Evolutionary conservation across 2,329 filamentous ascomycete species (phyloP), one percentile per base, ranked within the genome.

Genomic region (Thielaviopsis populi): DNA sequence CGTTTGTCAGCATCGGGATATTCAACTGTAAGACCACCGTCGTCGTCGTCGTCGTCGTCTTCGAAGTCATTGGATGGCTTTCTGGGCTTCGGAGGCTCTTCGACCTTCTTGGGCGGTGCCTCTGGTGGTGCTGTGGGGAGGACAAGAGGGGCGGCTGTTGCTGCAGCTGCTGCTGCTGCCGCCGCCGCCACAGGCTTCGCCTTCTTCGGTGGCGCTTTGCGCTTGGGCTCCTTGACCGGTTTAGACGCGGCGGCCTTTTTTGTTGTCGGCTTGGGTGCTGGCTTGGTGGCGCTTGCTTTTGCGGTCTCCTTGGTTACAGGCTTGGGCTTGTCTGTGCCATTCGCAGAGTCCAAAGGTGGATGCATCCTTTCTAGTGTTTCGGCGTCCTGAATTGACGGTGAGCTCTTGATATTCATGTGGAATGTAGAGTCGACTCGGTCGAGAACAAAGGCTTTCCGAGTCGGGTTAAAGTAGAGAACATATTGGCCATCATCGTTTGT

Each of bases 351-450:
- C 43, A 94, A 78, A 66, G 89, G 88, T 10, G 83, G 78, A 70
- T 89, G 85, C 70, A 86, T 80, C 60, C 83, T 80, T 59, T 82
- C 79, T 48, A 95, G 77, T 37, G 82, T 80, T 62, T 79, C 74
- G 68, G 89, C 83, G 63, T 79, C 76, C 69, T 86, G 85, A 68
- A 79, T 81, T 1, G 87, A 88, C 15, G 84, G n/a, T n/a, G n/a
- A 84, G 63, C 80, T 83, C 62, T 82, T 84, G 63, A 96, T 75
- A 73, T 96, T 96, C 86, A 96, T 91, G 70, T 89, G 86, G 74
- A 95, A 87, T 46, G 85, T 85, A n/a, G 85, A 87, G 71, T 89
- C 83, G 63, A 96, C 78, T 61, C 84, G 84, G 75, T 96, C 90
- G 63, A 96, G 80, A 33, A 94, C 84, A 68, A 94, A 94, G 64